These are phyloP conservation scores for Collybia nuda DNA, from an alignment of 768 basidiomycete species.

Conservation along the genomic window DNA sequence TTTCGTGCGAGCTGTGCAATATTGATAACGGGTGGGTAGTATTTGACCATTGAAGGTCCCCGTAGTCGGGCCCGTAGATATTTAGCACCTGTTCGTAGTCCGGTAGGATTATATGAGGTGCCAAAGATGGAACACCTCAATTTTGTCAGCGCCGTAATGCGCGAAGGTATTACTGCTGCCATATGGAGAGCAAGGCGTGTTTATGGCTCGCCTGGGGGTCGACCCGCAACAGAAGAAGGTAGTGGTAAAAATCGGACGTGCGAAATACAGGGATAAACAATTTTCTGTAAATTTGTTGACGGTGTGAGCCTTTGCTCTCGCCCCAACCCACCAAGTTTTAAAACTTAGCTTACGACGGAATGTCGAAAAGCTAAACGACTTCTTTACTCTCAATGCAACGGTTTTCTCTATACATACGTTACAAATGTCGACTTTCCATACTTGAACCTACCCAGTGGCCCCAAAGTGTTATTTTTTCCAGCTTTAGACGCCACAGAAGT, in stretches of 20 bases:
- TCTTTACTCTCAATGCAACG: conserved; percentile 9
- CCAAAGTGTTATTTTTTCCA: conserved; percentile 2
- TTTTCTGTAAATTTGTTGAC: neutral
- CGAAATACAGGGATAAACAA: conserved; percentile 12
- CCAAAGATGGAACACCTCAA: conserved; percentile 79
- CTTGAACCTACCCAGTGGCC: conserved; percentile 9
- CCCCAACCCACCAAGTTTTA: neutral
- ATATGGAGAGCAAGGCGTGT: conserved; percentile 16
- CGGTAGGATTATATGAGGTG: conserved; percentile 84
- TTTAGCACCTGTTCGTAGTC: conserved; percentile 85
- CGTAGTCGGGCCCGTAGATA: conserved; percentile 81
- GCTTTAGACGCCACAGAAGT: conserved; percentile 1
- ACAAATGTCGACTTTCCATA: conserved; percentile 13
- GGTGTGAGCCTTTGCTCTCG: too few relatives aligned
- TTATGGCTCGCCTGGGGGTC: neutral
- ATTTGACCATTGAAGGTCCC: conserved; percentile 83
- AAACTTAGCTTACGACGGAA: neutral
- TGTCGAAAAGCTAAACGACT: neutral
- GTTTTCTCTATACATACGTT: conserved; percentile 15
- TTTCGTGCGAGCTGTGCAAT: conserved; percentile 49
- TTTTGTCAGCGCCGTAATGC: conserved; percentile 59
- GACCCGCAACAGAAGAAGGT: neutral
- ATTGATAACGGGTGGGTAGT: conserved; percentile 71
- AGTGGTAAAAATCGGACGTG: neutral
- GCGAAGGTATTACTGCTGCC: conserved; percentile 42